Conservation (phyloP, 768 basidiomycete genomes). For the Termitomyces sp. region DNA sequence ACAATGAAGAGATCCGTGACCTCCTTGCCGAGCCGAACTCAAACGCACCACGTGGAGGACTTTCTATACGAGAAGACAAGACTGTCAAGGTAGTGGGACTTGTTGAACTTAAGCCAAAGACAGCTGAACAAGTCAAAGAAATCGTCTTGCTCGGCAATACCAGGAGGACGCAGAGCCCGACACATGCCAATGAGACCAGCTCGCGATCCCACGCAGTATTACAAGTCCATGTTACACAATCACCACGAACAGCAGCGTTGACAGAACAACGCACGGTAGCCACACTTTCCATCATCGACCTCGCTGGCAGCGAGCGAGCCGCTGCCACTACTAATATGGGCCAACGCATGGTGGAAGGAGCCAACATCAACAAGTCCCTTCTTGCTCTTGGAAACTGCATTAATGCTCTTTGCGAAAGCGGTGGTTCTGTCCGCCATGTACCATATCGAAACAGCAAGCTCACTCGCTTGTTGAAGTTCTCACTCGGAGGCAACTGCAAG, state of each 20-base stretch:
- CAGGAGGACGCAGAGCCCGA: slow-evolving; percentile 87
- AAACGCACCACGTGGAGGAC: slow-evolving; percentile 66
- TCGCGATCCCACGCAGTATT: slow-evolving; percentile 98
- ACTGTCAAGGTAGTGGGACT: slow-evolving; percentile 86
- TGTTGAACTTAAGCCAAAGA: slow-evolving; percentile 71
- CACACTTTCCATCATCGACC: slow-evolving; percentile 95
- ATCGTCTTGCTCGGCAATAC: slow-evolving; percentile 88
- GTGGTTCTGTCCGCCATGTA: slow-evolving; percentile 81
- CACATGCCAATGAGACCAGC: slow-evolving; percentile 93
- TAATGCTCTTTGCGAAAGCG: slow-evolving; percentile 95
- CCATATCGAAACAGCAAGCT: slow-evolving; percentile 99
- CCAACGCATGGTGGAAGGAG: slow-evolving; percentile 96
- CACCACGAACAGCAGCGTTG: slow-evolving; percentile 79
- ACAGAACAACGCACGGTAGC: slow-evolving; percentile 81
- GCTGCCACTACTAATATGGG: slow-evolving; percentile 97
- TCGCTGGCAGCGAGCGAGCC: slow-evolving; percentile 96
- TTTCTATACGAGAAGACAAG: slow-evolving; percentile 93
- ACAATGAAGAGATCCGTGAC: slow-evolving; percentile 98
- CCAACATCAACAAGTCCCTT: slow-evolving; percentile 98
- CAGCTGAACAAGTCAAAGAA: slow-evolving; percentile 90
- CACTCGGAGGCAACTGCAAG: slow-evolving; percentile 97
- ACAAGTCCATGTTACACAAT: slow-evolving; percentile 88
- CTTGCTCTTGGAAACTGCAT: slow-evolving; percentile 98
- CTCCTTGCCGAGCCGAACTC: slow-evolving; percentile 75
- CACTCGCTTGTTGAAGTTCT: slow-evolving; percentile 95